phyloP scores from a whole-genome alignment of 2,329 filamentous ascomycete species.

The Fusarium continuum region DNA sequence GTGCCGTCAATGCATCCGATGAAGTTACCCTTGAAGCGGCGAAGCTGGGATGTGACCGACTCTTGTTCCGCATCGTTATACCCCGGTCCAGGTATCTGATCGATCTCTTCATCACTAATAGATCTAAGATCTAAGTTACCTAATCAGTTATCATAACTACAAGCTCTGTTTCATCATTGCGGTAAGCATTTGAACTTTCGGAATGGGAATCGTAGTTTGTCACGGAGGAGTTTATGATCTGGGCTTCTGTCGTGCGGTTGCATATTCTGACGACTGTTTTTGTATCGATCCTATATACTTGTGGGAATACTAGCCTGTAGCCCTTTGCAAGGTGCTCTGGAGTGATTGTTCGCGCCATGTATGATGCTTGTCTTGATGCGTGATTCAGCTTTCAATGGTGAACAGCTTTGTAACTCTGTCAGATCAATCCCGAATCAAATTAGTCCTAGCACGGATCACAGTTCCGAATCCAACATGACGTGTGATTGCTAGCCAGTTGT shows the following conservation, averaged over 20 bases:
- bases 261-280: not conserved
- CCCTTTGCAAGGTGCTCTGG: not conserved
- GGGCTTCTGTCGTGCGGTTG: not conserved
- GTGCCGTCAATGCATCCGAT: slow-evolving; percentile 33
- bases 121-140: too few relatives aligned
- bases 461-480: too few relatives aligned
- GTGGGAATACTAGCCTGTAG: not conserved
- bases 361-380: too few relatives aligned
- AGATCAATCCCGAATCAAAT: too few relatives aligned
- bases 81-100: slow-evolving; percentile 19
- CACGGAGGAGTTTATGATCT: not conserved
- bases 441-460: too few relatives aligned
- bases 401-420: too few relatives aligned
- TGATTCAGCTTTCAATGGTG: not conserved
- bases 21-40: slow-evolving; percentile 23
- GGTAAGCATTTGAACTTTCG: slow-evolving; percentile 16
- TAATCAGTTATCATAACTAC: slow-evolving; percentile 33
- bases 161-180: slow-evolving; percentile 12
- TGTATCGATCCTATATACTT: not conserved
- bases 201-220: slow-evolving; percentile 18
- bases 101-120: too few relatives aligned
- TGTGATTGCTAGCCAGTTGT: not conserved
- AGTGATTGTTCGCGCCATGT: not conserved
- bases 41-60: slow-evolving; percentile 31
- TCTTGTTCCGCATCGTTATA: slow-evolving; percentile 19